Evolutionary conservation across 2,329 filamentous ascomycete species (phyloP), one percentile per base, ranked within the genome.

Genomic region (Xylariaceae sp.): DNA sequence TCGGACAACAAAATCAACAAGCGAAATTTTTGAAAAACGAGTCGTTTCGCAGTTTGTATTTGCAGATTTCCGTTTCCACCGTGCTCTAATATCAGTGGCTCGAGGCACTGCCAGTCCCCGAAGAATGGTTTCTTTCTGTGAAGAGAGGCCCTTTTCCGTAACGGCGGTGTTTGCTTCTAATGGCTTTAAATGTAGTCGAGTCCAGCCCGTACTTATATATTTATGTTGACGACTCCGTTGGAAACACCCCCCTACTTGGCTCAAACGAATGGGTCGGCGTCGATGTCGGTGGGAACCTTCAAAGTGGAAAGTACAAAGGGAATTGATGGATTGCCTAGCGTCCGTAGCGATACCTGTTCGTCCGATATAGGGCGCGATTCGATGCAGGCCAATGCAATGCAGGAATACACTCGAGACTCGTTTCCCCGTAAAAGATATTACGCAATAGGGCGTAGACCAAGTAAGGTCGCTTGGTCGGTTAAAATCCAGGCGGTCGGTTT

Each of bases 211-310:
- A 60, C 54, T 19, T 45, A 37, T 46, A 52, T 39, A 37, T 44
- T 53, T 40, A 29, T 51, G 49, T 50, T 50, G 43, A 50, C 32
- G 29, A 52, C 42, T 61, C 62, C 60, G 59, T 59, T 64, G 58
- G 53, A 31, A 66, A 56, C 61, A 60, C 46, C 46, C 66, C 66
- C 71, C 71, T 68, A 68, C 69, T 72, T 73, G 74, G 75, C 66
- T 76, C 74, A 72, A 76, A 74, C 73, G 71, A 73, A 72, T 68
- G 69, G 64, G 61, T 59, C 60, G 61, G 65, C 66, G 62, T 65
- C 61, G 63, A 68, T 67, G 60, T 65, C 62, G 61, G 62, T 60
- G 60, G 59, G 62, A 67, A 73, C 74, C 72, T 72, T 74, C 71
- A 71, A 75, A 72, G 70, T 67, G 64, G 62, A 55, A 62, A 63